These are phyloP conservation scores for Lonicera japonica DNA, from an alignment of 129 eudicot genomes.

Conservation along the genomic window DNA sequence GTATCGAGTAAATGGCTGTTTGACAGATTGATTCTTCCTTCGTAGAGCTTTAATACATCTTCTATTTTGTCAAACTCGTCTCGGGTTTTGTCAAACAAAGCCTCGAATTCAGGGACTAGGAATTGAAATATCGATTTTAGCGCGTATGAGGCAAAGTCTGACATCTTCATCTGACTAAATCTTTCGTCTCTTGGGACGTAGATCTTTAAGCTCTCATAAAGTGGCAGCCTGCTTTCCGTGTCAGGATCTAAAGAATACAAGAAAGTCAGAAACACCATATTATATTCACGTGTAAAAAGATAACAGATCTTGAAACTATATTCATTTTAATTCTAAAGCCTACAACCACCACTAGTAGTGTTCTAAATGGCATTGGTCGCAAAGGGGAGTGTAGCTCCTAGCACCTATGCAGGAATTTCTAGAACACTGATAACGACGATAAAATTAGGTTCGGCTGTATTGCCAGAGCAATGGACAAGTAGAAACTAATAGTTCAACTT, in stretches of 20 bases:
- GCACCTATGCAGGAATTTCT: too few relatives aligned
- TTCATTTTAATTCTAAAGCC: too few relatives aligned
- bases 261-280: too few relatives aligned
- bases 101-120: slow-evolving; percentile 42
- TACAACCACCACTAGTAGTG: too few relatives aligned
- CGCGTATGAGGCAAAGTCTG: slow-evolving; percentile 53
- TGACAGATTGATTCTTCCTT: slow-evolving; percentile 52
- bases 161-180: slow-evolving; percentile 50
- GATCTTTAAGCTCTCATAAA: slow-evolving; percentile 34
- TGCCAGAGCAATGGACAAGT: too few relatives aligned
- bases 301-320: too few relatives aligned
- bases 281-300: too few relatives aligned
- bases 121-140: slow-evolving; percentile 45
- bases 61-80: slow-evolving; percentile 53
- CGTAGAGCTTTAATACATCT: slow-evolving; percentile 44
- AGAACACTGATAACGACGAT: too few relatives aligned
- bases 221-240: slow-evolving; percentile 51
- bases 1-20: slow-evolving; percentile 24
- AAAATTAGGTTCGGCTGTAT: too few relatives aligned
- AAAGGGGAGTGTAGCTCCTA: too few relatives aligned
- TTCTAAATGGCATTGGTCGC: too few relatives aligned
- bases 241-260: slow-evolving; percentile 36
- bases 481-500: too few relatives aligned
- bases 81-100: slow-evolving; percentile 33
- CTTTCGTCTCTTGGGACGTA: slow-evolving; percentile 82